A percentile compares a stretch with the other conserved stretches of the same genome.
phyloP scores from a whole-genome alignment of 2,329 filamentous ascomycete species.

The Dryadomyces quercus-mongolicae region DNA sequence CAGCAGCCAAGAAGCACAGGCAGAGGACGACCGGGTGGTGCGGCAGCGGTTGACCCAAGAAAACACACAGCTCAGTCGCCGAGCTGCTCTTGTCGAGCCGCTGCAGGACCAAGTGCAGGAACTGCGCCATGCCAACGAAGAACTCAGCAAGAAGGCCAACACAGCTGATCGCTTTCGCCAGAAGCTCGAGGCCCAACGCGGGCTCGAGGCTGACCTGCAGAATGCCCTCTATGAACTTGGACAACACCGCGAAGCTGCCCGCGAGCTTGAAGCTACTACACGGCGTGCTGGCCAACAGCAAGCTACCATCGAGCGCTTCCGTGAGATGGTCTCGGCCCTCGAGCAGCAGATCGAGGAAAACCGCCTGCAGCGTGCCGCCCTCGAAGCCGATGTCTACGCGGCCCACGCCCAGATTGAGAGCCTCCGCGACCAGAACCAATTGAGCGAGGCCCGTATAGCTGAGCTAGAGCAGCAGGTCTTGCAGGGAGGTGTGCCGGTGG shows the following conservation, averaged over 20 bases:
- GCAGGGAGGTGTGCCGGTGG: conserved; percentile 19
- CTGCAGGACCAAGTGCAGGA: conserved; percentile 48
- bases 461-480: conserved; percentile 47
- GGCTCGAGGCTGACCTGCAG: conserved; percentile 42
- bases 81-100: conserved; percentile 34
- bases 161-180: conserved; percentile 50
- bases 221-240: conserved; percentile 42
- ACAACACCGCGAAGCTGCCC: conserved; percentile 36
- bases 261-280: conserved; percentile 21
- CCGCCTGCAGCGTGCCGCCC: conserved; percentile 24
- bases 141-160: conserved; percentile 50
- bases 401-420: conserved; percentile 24
- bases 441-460: conserved; percentile 40
- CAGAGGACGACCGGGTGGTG: conserved; percentile 37
- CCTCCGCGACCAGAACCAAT: conserved; percentile 28
- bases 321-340: conserved; percentile 15
- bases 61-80: conserved; percentile 32
- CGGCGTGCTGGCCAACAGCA: conserved; percentile 15
- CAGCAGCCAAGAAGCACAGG: conserved; percentile 53
- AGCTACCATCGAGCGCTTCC: conserved; percentile 16
- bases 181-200: conserved; percentile 46
- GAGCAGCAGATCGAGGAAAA: conserved; percentile 28
- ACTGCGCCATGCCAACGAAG: conserved; percentile 44
- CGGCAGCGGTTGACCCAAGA: conserved; percentile 35
- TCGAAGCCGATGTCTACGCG: conserved; percentile 35